phyloP scores from a whole-genome alignment of 148 eudicot genomes.

The Fagopyrum tataricum region DNA sequence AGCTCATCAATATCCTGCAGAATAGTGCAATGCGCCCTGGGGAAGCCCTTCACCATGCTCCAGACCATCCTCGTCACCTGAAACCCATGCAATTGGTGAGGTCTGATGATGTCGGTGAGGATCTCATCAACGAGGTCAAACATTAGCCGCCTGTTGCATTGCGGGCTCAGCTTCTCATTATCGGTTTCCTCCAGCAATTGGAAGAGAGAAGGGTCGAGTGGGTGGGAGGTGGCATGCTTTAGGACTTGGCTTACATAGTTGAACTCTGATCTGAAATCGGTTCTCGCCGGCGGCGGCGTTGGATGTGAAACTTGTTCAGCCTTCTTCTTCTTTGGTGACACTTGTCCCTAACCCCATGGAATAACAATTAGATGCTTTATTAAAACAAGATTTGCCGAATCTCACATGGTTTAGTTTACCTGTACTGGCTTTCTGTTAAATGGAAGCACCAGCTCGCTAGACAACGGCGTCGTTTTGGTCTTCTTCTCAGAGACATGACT shows the following conservation, averaged over 20 bases:
- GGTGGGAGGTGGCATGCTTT: constrained; percentile 43
- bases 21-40: constrained; percentile 45
- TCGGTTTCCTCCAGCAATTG: constrained; percentile 34
- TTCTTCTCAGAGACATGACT: constrained; percentile 25
- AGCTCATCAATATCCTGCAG: constrained; percentile 73
- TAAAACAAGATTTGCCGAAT: neutral
- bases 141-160: constrained; percentile 46
- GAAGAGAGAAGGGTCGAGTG: constrained; percentile 64
- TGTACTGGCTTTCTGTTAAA: neutral
- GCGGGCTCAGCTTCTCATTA: constrained; percentile 15
- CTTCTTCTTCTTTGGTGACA: constrained; percentile 7
- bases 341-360: neutral
- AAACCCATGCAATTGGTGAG: constrained; percentile 29
- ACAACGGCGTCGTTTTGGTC: constrained; percentile 43
- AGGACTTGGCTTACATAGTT: constrained; percentile 59
- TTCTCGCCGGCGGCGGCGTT: constrained; percentile 12
- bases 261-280: constrained; percentile 20
- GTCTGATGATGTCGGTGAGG: constrained; percentile 39
- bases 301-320: neutral
- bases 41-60: constrained; percentile 32
- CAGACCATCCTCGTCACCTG: constrained; percentile 40
- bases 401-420: neutral
- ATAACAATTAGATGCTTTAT: neutral
- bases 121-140: constrained; percentile 61
- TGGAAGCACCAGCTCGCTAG: constrained; percentile 33